These are phyloP conservation scores for Clonostachys chloroleuca DNA, from an alignment of 2,329 filamentous ascomycete genomes.

Conservation along the genomic window DNA sequence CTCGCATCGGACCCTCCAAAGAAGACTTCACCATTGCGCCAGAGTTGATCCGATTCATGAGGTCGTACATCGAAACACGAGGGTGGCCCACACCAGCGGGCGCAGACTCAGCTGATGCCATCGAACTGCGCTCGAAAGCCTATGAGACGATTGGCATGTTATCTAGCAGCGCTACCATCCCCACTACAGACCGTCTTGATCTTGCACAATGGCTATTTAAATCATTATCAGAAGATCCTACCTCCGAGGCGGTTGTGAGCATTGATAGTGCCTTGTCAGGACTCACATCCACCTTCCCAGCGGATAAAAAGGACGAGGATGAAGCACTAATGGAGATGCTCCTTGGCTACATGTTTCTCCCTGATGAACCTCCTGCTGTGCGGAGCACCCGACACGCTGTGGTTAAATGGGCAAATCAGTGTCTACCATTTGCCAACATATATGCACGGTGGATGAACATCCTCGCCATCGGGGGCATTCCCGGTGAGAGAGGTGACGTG, in stretches of 20 bases:
- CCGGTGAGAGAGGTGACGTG: constrained; percentile 73
- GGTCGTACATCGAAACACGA: constrained; percentile 70
- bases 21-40: constrained; percentile 63
- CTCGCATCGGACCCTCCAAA: constrained; percentile 60
- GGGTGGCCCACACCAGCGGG: constrained; percentile 74
- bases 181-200: constrained; percentile 48
- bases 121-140: constrained; percentile 69
- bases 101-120: constrained; percentile 47
- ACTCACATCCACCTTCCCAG: constrained; percentile 46
- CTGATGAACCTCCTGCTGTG: constrained; percentile 44
- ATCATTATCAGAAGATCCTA: constrained; percentile 76
- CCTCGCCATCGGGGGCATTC: constrained; percentile 65
- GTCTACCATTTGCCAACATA: constrained; percentile 74
- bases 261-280: constrained; percentile 87
- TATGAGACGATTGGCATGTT: constrained; percentile 90
- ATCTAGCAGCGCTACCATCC: constrained; percentile 58
- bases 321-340: constrained; percentile 47
- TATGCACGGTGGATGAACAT: constrained; percentile 85
- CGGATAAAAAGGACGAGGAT: constrained; percentile 18
- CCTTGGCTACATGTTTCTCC: constrained; percentile 60
- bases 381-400: constrained; percentile 77
- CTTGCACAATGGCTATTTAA: constrained; percentile 73
- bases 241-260: constrained; percentile 72
- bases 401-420: constrained; percentile 86
- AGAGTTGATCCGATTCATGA: constrained; percentile 63